Percentiles rank a stretch among this genome's conserved stretches.
phyloP scores from a whole-genome alignment of 306 rosid genomes.

The Adenanthera pavonina region DNA sequence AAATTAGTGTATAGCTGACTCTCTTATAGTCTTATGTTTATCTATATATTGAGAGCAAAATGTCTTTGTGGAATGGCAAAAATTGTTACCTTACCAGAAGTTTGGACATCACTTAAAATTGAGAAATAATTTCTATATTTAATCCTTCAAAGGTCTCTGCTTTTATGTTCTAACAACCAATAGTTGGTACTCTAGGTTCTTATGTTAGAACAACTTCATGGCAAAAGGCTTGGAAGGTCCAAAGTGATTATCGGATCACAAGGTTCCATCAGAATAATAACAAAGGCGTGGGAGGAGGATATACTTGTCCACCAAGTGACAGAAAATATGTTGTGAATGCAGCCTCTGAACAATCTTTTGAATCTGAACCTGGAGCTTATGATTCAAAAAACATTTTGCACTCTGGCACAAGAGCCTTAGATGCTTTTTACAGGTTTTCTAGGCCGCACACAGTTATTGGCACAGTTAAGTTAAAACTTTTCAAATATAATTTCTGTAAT shows the following conservation, averaged over 20 bases:
- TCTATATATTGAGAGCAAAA: not conserved
- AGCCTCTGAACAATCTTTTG: conserved; percentile 68
- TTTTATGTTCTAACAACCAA: conserved; percentile 4
- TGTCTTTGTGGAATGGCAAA: not conserved
- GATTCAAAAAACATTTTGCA: conserved; percentile 50
- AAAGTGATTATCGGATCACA: conserved; percentile 38
- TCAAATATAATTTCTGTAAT: conserved; percentile 8
- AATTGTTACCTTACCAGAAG: not conserved
- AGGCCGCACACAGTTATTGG: conserved; percentile 98
- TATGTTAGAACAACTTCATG: conserved; percentile 47
- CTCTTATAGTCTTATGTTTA: not conserved
- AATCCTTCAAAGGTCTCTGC: conserved; percentile 11
- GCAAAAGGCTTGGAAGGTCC: conserved; percentile 47
- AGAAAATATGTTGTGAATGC: conserved; percentile 59
- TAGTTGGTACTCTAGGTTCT: conserved; percentile 49
- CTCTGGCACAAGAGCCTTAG: conserved; percentile 47
- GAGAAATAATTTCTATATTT: conserved; percentile 6
- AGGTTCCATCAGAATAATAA: conserved; percentile 41
- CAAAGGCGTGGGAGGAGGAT: conserved; percentile 42
- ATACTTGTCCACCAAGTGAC: conserved; percentile 36
- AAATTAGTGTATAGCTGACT: not conserved
- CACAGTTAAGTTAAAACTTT: conserved; percentile 70
- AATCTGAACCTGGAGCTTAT: conserved; percentile 65
- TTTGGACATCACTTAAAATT: not conserved
- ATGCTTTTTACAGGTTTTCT: conserved; percentile 94